Evolutionary conservation across 768 basidiomycete genomes (phyloP), one percentile per base, ranked within the genome.

Genomic region (Neoboletus subvelutipes): DNA sequence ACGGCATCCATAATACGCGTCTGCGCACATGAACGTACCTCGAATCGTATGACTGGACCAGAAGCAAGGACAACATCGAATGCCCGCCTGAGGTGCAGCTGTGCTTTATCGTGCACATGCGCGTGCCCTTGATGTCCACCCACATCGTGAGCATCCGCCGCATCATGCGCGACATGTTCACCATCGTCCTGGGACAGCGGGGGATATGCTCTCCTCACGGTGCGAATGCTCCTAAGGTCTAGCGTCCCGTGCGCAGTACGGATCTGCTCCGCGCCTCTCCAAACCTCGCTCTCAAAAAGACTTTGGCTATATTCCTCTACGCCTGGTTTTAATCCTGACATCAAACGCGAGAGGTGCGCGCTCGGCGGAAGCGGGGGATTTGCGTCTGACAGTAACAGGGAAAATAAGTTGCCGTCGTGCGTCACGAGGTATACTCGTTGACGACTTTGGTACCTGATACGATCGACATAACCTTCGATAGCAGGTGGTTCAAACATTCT

Each of bases 391-490:
- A 82, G 73, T 17, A 71, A 61, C 20, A 88, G 63, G 11, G 81
- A 77, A 72, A 93, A 93, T 31, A 95, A 72, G 64, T 83, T 81
- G 6, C 90, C 88, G 52, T 86, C 80, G 64, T 93, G 90, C 7
- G 83, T 83, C 28, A 81, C 74, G 39, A 94, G 77, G 71, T 94
- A 95, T 15, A 88, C 64, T 4, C 77, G 77, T 54, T 88, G 82
- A 52, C 78, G 83, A 29, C 70, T 67, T 61, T 82, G 84, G 3
- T 83, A 79, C 59, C 77, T 80, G 64, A 91, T 79, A 46, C 86
- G 85, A 57, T 90, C 82, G 42, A 95, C 75, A 72, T 90, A 97
- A 3, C 95, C 95, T 72, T 98, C 95, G 46, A 96, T 76, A 0
- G 84, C 81, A 0, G 87, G 85, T 2, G 95, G 95, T 64, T 95